Conservation (phyloP, 2,329 filamentous ascomycete genomes). For the Apiospora arundinis region DNA sequence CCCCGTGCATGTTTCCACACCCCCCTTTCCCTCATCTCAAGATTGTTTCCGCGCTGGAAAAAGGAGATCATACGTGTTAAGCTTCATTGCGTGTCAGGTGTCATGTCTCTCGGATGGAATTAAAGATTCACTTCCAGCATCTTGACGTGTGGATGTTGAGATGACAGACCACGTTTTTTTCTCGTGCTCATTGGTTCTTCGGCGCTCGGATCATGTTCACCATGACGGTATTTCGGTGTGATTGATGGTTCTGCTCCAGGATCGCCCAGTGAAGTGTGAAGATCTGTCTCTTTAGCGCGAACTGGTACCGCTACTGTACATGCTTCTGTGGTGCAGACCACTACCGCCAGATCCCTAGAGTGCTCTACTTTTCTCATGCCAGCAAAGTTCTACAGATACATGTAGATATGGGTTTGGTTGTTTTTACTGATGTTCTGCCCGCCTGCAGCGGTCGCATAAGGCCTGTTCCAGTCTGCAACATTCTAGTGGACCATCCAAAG, state of each 20-base stretch:
- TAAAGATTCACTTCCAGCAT: not conserved
- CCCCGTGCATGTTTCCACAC: not conserved
- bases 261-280: not conserved
- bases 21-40: not conserved
- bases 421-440: not conserved
- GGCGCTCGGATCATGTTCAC: not conserved
- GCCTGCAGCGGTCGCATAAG: not conserved
- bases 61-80: not conserved
- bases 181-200: not conserved
- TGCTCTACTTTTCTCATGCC: not conserved
- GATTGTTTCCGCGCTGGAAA: not conserved
- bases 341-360: not conserved
- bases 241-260: not conserved
- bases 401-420: too few relatives aligned
- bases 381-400: too few relatives aligned
- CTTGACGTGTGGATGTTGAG: constrained; percentile 3
- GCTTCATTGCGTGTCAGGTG: constrained; percentile 9
- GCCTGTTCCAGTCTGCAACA: constrained; percentile 13
- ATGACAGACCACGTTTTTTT: constrained; percentile 10
- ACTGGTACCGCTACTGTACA: not conserved
- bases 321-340: too few relatives aligned
- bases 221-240: not conserved
- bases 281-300: not conserved
- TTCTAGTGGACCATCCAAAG: not conserved
- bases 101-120: not conserved